Evolutionary conservation across 345 rosid genomes (phyloP).

Genomic region (Acer saccharum): DNA sequence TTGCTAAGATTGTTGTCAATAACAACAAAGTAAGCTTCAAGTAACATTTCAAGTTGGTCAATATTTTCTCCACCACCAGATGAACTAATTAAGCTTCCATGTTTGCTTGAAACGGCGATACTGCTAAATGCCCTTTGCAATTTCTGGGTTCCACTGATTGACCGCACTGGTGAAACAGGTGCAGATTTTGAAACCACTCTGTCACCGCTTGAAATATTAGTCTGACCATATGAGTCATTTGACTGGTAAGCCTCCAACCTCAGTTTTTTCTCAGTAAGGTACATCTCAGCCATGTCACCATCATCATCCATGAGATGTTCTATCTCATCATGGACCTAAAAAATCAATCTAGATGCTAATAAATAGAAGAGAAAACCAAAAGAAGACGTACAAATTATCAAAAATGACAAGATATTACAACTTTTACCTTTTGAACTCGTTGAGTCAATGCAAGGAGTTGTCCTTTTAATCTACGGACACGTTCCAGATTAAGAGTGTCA

Average conservation of each 20-base stretch:
- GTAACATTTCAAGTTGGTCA: conserved; percentile 93
- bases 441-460: conserved; percentile 88
- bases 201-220: conserved; percentile 32
- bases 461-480: conserved; percentile 86
- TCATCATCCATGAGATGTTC: conserved; percentile 99
- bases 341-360: conserved; percentile 25
- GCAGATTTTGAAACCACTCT: conserved; percentile 68
- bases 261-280: conserved; percentile 88
- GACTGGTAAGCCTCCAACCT: conserved; percentile 64
- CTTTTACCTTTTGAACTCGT: conserved; percentile 88
- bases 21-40: conserved; percentile 84
- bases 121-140: conserved; percentile 91
- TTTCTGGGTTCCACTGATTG: conserved; percentile 50
- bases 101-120: conserved; percentile 57
- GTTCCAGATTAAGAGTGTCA: conserved; percentile 85
- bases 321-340: conserved; percentile 89
- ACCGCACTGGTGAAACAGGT: conserved; percentile 79
- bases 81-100: conserved; percentile 70
- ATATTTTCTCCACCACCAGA: conserved; percentile 63
- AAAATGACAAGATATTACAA: conserved; percentile 8
- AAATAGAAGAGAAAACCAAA: conserved; percentile 18
- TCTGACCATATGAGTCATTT: conserved; percentile 43
- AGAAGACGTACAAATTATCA: conserved; percentile 1
- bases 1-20: conserved; percentile 84
- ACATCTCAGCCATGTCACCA: conserved; percentile 99